phyloP scores from a whole-genome alignment of 805 yeast species.

The Wickerhamiella sergipiensis region DNA sequence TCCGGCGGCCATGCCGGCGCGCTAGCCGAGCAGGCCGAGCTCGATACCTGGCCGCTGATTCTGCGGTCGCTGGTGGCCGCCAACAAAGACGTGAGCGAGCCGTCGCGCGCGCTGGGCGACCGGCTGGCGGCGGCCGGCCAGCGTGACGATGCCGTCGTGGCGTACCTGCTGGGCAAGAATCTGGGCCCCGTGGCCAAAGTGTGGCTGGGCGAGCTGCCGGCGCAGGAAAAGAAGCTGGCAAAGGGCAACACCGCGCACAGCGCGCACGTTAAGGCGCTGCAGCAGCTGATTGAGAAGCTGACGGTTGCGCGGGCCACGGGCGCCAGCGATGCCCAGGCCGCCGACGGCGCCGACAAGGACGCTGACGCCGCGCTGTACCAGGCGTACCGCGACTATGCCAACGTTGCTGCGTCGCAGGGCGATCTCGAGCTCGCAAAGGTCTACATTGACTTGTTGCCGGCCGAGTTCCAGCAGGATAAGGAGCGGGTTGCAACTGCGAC shows the following conservation, averaged over 20 bases:
- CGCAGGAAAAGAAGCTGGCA: conserved; percentile 30
- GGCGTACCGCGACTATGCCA: conserved; percentile 70
- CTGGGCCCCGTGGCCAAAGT: conserved; percentile 63
- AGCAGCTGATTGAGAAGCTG: conserved; percentile 71
- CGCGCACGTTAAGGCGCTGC: conserved; percentile 72
- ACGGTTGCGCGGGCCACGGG: conserved; percentile 42
- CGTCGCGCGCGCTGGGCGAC: conserved; percentile 48
- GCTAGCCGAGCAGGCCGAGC: conserved; percentile 62
- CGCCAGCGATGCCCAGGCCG: conserved; percentile 21
- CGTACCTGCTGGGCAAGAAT: conserved; percentile 70
- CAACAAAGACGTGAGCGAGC: conserved; percentile 1
- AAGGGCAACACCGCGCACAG: conserved; percentile 51
- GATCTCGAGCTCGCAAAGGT: conserved; percentile 67
- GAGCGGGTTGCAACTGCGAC: conserved; percentile 63
- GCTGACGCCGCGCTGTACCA: conserved; percentile 38
- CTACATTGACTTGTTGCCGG: conserved; percentile 59
- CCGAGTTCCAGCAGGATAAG: conserved; percentile 50
- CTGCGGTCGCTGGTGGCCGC: conserved; percentile 38
- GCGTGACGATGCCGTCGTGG: conserved; percentile 62
- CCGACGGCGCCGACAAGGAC: conserved; percentile 15
- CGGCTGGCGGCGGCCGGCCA: conserved; percentile 41
- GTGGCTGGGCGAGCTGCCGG: conserved; percentile 68
- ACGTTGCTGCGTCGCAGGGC: conserved; percentile 67
- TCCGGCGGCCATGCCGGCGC: conserved; percentile 45
- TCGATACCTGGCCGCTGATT: conserved; percentile 70